These are phyloP conservation scores for Phytophthora aleatoria DNA, from an alignment of 352 stramenopile species.

Conservation along the genomic window DNA sequence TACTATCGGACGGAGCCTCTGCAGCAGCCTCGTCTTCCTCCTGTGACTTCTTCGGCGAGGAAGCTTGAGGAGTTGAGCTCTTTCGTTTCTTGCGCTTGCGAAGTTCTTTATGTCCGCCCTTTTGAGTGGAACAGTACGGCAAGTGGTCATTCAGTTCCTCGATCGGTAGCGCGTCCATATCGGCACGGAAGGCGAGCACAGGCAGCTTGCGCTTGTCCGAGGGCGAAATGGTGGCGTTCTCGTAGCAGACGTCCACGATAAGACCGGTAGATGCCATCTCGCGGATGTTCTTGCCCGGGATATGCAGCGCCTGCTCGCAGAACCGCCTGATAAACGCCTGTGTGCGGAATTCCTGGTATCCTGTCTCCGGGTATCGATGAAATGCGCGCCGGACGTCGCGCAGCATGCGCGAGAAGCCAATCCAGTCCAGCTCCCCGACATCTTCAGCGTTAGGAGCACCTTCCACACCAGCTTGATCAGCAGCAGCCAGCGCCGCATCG, in stretches of 20 bases:
- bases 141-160: slow-evolving; percentile 82
- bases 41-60: slow-evolving; percentile 14
- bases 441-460: background rate
- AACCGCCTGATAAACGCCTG: slow-evolving; percentile 85
- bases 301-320: slow-evolving; percentile 81
- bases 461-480: slow-evolving; percentile 4
- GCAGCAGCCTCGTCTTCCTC: background rate
- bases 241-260: slow-evolving; percentile 89
- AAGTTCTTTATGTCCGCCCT: slow-evolving; percentile 55
- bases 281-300: slow-evolving; percentile 74
- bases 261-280: slow-evolving; percentile 88
- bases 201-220: slow-evolving; percentile 70
- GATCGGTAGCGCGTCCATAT: slow-evolving; percentile 97
- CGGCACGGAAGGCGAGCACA: slow-evolving; percentile 92
- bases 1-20: background rate
- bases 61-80: slow-evolving; percentile 20
- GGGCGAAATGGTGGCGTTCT: slow-evolving; percentile 54
- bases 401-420: slow-evolving; percentile 73
- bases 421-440: slow-evolving; percentile 53
- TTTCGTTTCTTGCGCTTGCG: slow-evolving; percentile 79
- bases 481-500: slow-evolving; percentile 16
- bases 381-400: slow-evolving; percentile 83
- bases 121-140: slow-evolving; percentile 78
- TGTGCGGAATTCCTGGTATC: slow-evolving; percentile 90
- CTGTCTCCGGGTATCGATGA: slow-evolving; percentile 92